These are phyloP conservation scores for Dactylonectria macrodidyma DNA, from an alignment of 2,329 filamentous ascomycete species.

Conservation along the genomic window DNA sequence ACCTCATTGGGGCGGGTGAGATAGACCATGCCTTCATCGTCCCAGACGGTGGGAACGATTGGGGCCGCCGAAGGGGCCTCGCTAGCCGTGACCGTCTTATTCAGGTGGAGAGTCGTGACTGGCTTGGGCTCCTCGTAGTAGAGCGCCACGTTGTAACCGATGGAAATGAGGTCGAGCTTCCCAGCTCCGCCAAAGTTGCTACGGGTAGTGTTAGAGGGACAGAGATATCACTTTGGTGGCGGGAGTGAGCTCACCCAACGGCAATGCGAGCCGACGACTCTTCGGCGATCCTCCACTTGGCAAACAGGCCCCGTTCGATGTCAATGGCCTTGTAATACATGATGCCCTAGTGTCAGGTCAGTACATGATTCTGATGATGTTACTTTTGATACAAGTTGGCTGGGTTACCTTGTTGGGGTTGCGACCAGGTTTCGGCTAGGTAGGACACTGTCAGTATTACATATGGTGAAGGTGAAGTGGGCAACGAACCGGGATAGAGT, in stretches of 20 bases:
- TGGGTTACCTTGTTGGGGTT: neutral
- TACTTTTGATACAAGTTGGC: neutral
- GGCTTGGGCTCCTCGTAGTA: neutral
- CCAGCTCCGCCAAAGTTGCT: neutral
- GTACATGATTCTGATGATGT: neutral
- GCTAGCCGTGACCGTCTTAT: neutral
- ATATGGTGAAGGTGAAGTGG: too few species aligned
- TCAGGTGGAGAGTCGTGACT: neutral
- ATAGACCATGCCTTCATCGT: neutral
- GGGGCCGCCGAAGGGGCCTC: neutral
- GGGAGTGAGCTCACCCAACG: neutral
- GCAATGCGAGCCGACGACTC: constrained; percentile 2
- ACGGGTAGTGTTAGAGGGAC: neutral
- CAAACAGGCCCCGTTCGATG: constrained; percentile 9
- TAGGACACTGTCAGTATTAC: too few species aligned
- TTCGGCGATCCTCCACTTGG: constrained; percentile 7
- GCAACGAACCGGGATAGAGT: neutral
- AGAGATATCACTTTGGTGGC: neutral
- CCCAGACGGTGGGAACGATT: neutral
- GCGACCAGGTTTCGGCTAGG: neutral
- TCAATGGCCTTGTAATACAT: constrained; percentile 13
- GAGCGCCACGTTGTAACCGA: neutral
- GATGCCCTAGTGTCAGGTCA: neutral
- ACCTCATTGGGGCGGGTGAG: neutral
- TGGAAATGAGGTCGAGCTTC: neutral